phyloP scores from a whole-genome alignment of 2,329 filamentous ascomycete species.

The Fusarium lyarnte region DNA sequence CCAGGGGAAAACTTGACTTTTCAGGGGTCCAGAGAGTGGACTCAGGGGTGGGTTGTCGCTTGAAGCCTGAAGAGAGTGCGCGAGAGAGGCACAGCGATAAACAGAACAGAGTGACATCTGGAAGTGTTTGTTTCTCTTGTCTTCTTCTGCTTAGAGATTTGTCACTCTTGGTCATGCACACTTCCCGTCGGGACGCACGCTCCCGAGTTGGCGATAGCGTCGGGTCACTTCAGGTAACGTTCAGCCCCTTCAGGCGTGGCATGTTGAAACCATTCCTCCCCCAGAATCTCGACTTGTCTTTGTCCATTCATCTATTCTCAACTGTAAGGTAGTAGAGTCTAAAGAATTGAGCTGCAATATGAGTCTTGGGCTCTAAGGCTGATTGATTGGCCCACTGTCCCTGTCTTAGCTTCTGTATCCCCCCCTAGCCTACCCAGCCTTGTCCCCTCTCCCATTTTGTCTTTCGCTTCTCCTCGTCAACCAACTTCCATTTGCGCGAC shows the following conservation, averaged over 20 bases:
- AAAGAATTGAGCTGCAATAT: not conserved
- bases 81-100: not conserved
- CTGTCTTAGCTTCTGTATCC: not conserved
- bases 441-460: conserved; percentile 7
- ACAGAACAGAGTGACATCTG: not conserved
- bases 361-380: not conserved
- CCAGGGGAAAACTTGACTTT: conserved; percentile 21
- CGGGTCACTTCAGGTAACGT: not conserved
- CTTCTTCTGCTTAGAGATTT: not conserved
- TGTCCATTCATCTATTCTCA: not conserved
- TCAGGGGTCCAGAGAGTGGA: conserved; percentile 22
- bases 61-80: not conserved
- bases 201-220: conserved; percentile 11
- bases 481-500: conserved; percentile 10
- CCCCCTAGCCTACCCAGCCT: conserved; percentile 7
- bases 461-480: conserved; percentile 27
- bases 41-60: conserved; percentile 21
- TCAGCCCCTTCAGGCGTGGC: not conserved
- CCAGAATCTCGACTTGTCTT: conserved; percentile 8
- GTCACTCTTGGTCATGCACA: conserved; percentile 4
- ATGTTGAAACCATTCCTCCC: conserved; percentile 30
- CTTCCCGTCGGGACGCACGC: not conserved
- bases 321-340: not conserved
- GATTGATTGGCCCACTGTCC: conserved; percentile 23
- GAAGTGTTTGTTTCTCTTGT: not conserved